Evolutionary conservation across 2,329 filamentous ascomycete species (phyloP).

Genomic region (Plenodomus lindquistii): DNA sequence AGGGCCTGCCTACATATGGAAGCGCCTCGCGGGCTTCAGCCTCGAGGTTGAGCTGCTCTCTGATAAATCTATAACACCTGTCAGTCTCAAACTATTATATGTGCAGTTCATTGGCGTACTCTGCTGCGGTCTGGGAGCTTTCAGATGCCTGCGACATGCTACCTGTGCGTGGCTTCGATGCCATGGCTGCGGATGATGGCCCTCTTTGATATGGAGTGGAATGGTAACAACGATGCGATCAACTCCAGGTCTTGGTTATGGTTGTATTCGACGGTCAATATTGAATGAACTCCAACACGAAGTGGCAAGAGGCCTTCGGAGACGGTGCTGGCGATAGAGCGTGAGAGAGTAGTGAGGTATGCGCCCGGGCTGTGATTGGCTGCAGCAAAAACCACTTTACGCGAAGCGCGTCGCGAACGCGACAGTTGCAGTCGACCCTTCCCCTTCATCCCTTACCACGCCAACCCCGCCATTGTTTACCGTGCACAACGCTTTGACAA

Average conservation of each 20-base stretch:
- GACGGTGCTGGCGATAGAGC: neutral
- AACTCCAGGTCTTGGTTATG: neutral
- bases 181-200: slow-evolving; percentile 22
- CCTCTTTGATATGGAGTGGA: neutral
- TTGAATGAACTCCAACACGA: neutral
- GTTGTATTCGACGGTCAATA: neutral
- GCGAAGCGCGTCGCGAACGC: slow-evolving; percentile 22
- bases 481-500: neutral
- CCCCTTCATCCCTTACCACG: slow-evolving; percentile 2
- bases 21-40: slow-evolving; percentile 93
- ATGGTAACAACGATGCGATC: neutral
- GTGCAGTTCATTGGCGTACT: slow-evolving; percentile 34
- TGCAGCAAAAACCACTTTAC: slow-evolving; percentile 21
- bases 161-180: slow-evolving; percentile 38
- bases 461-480: neutral
- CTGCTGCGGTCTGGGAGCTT: slow-evolving; percentile 59
- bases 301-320: neutral
- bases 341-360: slow-evolving; percentile 6
- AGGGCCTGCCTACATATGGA: slow-evolving; percentile 70
- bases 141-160: slow-evolving; percentile 53
- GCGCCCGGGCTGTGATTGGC: slow-evolving; percentile 18
- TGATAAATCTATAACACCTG: slow-evolving; percentile 70
- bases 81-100: neutral
- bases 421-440: slow-evolving; percentile 7
- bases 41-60: slow-evolving; percentile 86